A percentile compares a stretch with the other conserved stretches of the same genome.
Conservation (phyloP, 345 rosid species). For the Syzygium grande region DNA sequence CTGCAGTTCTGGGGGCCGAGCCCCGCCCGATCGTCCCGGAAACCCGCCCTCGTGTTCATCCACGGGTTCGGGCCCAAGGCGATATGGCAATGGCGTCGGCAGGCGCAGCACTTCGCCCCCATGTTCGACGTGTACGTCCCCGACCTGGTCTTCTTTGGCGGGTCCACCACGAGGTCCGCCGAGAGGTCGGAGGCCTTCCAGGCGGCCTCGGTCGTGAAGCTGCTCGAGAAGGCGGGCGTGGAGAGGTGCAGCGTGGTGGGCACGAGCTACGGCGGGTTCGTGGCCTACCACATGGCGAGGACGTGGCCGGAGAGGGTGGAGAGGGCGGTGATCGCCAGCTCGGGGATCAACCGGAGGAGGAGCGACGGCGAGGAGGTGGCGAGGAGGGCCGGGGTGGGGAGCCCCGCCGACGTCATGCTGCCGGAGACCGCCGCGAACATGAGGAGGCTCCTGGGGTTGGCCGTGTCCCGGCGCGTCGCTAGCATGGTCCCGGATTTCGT, state of each 20-base stretch:
- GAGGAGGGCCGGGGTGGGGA: constrained; percentile 32
- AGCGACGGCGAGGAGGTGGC: constrained; percentile 37
- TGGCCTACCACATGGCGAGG: constrained; percentile 70
- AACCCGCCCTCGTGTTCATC: constrained; percentile 49
- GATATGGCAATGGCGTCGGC: constrained; percentile 81
- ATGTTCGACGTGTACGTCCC: constrained; percentile 59
- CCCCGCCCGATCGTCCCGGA: neutral
- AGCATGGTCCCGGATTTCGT: constrained; percentile 47
- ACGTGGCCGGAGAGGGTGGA: constrained; percentile 67
- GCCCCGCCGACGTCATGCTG: constrained; percentile 53
- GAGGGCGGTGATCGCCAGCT: constrained; percentile 82
- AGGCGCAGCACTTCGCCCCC: constrained; percentile 54
- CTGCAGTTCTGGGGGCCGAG: constrained; percentile 73
- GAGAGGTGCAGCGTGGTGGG: constrained; percentile 48
- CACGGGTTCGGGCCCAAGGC: constrained; percentile 88
- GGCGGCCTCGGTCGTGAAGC: constrained; percentile 46
- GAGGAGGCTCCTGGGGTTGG: constrained; percentile 38
- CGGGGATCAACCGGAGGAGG: constrained; percentile 55
- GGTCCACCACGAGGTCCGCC: constrained; percentile 43
- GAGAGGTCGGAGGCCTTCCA: constrained; percentile 73
- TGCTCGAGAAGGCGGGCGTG: constrained; percentile 45
- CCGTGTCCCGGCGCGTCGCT: constrained; percentile 20
- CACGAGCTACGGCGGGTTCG: constrained; percentile 93
- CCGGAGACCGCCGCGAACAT: constrained; percentile 54
- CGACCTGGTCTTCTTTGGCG: constrained; percentile 72